A percentile compares a stretch with the other conserved stretches of the same genome.
Evolutionary conservation across 2,329 filamentous ascomycete genomes (phyloP).

Genomic region (Thielaviopsis populi): DNA sequence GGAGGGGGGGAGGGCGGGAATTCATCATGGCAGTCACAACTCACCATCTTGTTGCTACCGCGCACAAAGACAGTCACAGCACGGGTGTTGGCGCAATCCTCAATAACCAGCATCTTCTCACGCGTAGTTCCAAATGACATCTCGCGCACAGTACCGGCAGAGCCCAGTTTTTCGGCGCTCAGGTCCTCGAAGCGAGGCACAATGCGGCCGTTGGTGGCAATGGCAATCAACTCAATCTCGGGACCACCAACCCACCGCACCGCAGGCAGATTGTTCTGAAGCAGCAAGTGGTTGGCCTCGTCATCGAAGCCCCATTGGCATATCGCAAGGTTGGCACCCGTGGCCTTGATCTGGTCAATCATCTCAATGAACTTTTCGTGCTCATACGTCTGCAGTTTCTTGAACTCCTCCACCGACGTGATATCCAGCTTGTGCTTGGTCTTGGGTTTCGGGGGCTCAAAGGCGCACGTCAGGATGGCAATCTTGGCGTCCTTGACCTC

Average conservation of each 20-base stretch:
- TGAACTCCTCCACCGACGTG: conserved; percentile 92
- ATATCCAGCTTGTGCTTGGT: conserved; percentile 99
- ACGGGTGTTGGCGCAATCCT: conserved; percentile 95
- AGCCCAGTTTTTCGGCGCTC: conserved; percentile 77
- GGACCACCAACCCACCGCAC: conserved; percentile 97
- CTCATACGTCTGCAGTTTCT: conserved; percentile 92
- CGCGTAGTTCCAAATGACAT: conserved; percentile 94
- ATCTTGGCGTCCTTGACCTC: conserved; percentile 93
- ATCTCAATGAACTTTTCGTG: conserved; percentile 94
- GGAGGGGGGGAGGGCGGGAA: no score
- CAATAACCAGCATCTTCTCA: conserved; percentile 99
- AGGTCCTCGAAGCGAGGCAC: conserved; percentile 95
- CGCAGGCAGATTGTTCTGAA: conserved; percentile 90
- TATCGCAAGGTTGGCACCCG: conserved; percentile 91
- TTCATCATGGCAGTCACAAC: conserved; percentile 21
- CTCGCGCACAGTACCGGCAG: conserved; percentile 77
- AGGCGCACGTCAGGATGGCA: conserved; percentile 92
- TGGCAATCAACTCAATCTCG: conserved; percentile 96
- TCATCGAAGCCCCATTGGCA: conserved; percentile 99
- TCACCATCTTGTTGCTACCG: conserved; percentile 98
- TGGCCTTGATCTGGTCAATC: conserved; percentile 96
- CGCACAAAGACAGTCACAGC: conserved; percentile 93
- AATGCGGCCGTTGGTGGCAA: conserved; percentile 94
- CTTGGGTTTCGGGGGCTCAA: conserved; percentile 98
- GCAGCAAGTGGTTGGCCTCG: conserved; percentile 90